These are phyloP conservation scores for Chrysanthemum makinoi DNA, from an alignment of 129 eudicot species.

Conservation along the genomic window DNA sequence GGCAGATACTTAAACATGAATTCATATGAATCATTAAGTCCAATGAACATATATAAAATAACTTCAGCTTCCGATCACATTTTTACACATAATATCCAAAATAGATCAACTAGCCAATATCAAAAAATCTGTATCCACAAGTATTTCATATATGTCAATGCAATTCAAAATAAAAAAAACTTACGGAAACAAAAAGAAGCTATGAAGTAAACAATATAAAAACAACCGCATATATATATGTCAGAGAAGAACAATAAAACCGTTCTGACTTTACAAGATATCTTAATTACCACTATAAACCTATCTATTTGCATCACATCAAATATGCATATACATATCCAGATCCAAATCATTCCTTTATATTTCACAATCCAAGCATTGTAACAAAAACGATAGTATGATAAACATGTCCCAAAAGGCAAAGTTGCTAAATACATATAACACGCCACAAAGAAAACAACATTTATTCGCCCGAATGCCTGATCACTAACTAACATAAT, in stretches of 20 bases:
- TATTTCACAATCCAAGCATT: too few relatives aligned
- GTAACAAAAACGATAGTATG: too few relatives aligned
- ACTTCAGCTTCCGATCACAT: too few relatives aligned
- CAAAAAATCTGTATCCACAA: slow-evolving; percentile 2
- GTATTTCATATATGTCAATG: not conserved
- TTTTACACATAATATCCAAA: not conserved
- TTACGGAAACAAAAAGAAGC: not conserved
- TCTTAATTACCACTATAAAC: slow-evolving; percentile 8
- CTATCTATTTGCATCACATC: not conserved
- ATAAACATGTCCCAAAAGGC: too few relatives aligned
- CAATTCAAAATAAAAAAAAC: not conserved
- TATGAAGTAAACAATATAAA: not conserved
- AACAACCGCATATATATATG: not conserved
- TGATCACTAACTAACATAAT: too few relatives aligned
- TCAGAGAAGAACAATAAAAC: not conserved
- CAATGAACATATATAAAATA: slow-evolving; percentile 4
- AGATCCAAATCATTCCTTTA: not conserved
- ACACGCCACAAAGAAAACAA: too few relatives aligned
- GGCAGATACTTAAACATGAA: slow-evolving; percentile 6
- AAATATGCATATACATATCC: not conserved
- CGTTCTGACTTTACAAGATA: not conserved
- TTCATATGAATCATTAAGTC: slow-evolving; percentile 2
- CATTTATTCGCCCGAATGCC: too few relatives aligned
- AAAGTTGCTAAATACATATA: too few relatives aligned
- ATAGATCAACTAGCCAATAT: slow-evolving; percentile 9